Evolutionary conservation across 345 rosid genomes (phyloP), one percentile per base, ranked within the genome.

Genomic region (Rhodamnia argentea): DNA sequence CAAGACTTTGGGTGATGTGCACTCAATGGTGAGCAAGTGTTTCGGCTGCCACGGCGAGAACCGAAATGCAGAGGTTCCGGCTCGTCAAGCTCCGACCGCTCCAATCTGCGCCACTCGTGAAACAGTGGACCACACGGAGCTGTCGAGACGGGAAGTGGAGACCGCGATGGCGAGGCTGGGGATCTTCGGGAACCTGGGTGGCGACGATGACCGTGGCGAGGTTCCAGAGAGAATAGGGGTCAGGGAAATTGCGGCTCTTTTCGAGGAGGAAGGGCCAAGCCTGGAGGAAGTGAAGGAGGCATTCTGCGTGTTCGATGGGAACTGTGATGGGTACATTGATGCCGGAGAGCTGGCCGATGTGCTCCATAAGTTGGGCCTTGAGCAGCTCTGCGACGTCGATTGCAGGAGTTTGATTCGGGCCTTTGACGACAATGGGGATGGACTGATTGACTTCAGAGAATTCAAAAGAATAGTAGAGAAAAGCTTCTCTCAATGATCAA

Each of bases 271-370:
- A 56, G 95, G 91, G 55, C 89, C 91, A 5, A 90, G 91, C 59
- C 50, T 87, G 70, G 91, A 89, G 84, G 91, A 89, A 84, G 82
- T 91, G 59, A 89, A 90, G 85, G 93, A 87, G 86, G 94, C 94
- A 1, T 95, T 95, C 88, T 83, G 76, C 16, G 52, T 94, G 47
- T 93, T 95, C 83, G 96, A 94, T 85, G 90, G 87, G 85, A 94
- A 95, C 59, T 85, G 89, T 42, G 96, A 95, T 84, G 96, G 96
- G 44, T 95, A 90, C 86, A 94, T 95, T 83, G 94, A 93, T 83
- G 93, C 93, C 52, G 47, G 50, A 23, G 96, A 95, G 90, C 90
- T 95, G 44, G 76, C 88, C 64, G 88, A 85, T 84, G 89, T 91
- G 11, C 84, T 95, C 51, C 10, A 18, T 52, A 59, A 87, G 50